Conservation (phyloP, 163 green algal genomes). For the Picocystis sp. region DNA sequence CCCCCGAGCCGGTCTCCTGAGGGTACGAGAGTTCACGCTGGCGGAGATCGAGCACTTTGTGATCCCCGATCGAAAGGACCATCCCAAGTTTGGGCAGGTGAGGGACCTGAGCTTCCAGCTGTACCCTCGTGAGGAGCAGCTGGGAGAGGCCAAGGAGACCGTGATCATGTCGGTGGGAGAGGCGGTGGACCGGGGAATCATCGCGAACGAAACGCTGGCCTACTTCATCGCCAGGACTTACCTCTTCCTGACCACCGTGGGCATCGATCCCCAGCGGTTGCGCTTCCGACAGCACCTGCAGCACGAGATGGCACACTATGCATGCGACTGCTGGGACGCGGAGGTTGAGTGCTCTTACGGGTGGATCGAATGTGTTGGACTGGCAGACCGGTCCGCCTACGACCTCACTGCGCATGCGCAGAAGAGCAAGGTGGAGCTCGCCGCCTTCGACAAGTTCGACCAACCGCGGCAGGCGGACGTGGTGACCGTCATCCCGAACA, state of each 20-base stretch:
- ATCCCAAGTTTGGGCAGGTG: conserved; percentile 76
- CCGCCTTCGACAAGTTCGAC: conserved; percentile 53
- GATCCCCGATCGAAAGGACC: conserved; percentile 75
- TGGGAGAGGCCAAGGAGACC: conserved; percentile 63
- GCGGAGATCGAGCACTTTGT: conserved; percentile 99
- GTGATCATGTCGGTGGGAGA: conserved; percentile 55
- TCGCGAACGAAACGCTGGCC: conserved; percentile 93
- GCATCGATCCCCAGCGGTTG: conserved; percentile 65
- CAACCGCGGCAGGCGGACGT: conserved; percentile 25
- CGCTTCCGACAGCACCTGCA: conserved; percentile 83
- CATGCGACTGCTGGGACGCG: conserved; percentile 94
- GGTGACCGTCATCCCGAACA: conserved; percentile 46
- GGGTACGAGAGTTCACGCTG: conserved; percentile 94
- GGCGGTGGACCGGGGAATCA: conserved; percentile 65
- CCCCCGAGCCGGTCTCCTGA: conserved; percentile 73
- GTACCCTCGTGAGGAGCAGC: conserved; percentile 47
- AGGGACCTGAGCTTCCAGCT: conserved; percentile 66
- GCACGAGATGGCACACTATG: conserved; percentile 91
- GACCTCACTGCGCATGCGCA: conserved; percentile 63
- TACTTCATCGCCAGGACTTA: conserved; percentile 99
- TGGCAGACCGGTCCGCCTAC: conserved; percentile 85
- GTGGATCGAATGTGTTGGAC: conserved; percentile 93
- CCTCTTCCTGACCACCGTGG: conserved; percentile 68
- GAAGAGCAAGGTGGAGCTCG: conserved; percentile 19
- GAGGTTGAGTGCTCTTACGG: conserved; percentile 94